Evolutionary conservation across 148 eudicot species (phyloP).

Genomic region (Heliamphora exappendiculata): DNA sequence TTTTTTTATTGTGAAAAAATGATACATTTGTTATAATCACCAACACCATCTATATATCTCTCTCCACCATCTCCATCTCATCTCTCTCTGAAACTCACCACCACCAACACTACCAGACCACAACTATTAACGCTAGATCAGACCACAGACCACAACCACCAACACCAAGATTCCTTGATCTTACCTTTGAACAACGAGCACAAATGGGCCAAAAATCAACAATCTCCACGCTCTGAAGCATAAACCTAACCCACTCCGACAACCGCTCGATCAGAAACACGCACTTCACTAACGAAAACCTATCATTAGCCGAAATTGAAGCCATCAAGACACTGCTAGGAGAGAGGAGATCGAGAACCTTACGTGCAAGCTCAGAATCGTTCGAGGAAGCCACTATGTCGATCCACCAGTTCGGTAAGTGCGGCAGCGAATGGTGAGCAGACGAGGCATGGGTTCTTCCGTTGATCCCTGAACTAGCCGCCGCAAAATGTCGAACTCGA

Average conservation of each 20-base stretch:
- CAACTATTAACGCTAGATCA: too few relatives aligned
- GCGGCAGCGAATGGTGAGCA: conserved; percentile 29
- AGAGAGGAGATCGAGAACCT: conserved; percentile 46
- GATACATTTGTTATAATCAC: too few relatives aligned
- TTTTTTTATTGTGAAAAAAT: too few relatives aligned
- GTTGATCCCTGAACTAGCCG: too few relatives aligned
- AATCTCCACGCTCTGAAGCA: conserved; percentile 48
- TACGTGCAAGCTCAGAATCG: conserved; percentile 44
- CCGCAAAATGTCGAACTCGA: too few relatives aligned
- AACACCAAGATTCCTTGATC: too few relatives aligned
- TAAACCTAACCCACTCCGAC: conserved; percentile 76
- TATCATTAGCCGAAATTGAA: conserved; percentile 62
- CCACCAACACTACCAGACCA: too few relatives aligned
- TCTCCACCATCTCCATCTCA: too few relatives aligned
- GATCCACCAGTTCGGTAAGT: conserved; percentile 48
- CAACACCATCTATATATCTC: too few relatives aligned
- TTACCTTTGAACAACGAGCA: conserved; percentile 63
- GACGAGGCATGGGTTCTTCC: too few relatives aligned
- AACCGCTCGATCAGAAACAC: conserved; percentile 73
- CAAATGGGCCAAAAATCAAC: conserved; percentile 41
- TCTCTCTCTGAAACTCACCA: too few relatives aligned
- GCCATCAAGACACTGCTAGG: conserved; percentile 56
- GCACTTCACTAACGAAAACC: conserved; percentile 58
- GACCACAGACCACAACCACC: too few relatives aligned
- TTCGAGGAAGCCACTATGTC: conserved; percentile 29